Evolutionary conservation across 768 basidiomycete species (phyloP), one percentile per base, ranked within the genome.

Genomic region (Tricholoma furcatifolium): DNA sequence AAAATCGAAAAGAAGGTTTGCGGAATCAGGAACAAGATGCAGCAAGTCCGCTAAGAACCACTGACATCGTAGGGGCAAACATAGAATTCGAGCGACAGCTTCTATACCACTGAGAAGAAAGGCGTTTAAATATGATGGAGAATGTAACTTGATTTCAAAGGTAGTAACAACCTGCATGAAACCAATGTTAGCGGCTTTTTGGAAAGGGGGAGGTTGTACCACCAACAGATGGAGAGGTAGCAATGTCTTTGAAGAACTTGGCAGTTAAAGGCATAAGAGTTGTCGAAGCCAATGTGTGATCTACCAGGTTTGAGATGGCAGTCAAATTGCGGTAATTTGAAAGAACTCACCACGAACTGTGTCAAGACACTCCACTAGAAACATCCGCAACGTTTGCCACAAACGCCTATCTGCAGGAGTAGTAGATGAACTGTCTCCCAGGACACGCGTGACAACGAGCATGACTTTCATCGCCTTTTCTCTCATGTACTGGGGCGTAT

Each of bases 31-130:
- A 10, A 74, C 64, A 30, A 67, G 70, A 31, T 75, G 77, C 42
- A 72, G 58, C 39, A 82, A 58, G 58, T 86, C 81, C 14, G 65
- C 61, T 8, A 84, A 69, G 45, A 82, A 79, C 69, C 77, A 78
- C 31, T 76, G 74, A 11, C 72, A 75, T 39, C 72, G 70, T 11
- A 79, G 64, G 1, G 76, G 61, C 3, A 76, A 74, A 38, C 65
- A 67, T 42, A 85, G 52, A 2, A 75, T 63, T 45, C 69, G 71
- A 27, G 72, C 65, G 20, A 80, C 58, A 12, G 81, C 62, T 34
- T 80, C 74, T 17, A 79, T 61, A 20, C 82, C 61, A 31, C 78
- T 66, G 31, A 73, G 71, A 42, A 82, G 67, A 51, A 87, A 75
- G 3, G 74, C 63, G 4, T 78, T 69, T 7, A 83, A 60, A 43